Base-by-base conservation (phyloP, 2,329 filamentous ascomycete species). In the Beauveria pseudobassiana region DNA sequence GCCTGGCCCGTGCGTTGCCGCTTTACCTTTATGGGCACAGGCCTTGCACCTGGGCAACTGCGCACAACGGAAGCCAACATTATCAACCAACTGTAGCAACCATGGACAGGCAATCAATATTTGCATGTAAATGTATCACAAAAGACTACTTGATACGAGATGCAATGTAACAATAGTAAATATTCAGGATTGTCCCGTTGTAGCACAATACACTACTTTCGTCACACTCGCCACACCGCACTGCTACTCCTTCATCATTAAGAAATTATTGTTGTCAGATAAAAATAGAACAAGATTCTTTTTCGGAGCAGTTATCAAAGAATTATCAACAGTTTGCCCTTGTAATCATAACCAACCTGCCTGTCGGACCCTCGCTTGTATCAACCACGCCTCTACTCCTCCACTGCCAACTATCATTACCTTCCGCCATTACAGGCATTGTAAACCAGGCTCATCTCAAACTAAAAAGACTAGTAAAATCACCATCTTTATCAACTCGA, bases 1-100 rank as follows among this genome's bases (percentile, higher is more conserved):
- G n/a, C 40, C 20, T 60, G 58, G 58, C 20, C 58, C 50, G 58
- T 60, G 58, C 58, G 58, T 48, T 38, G 48, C 57, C 49, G n/a
- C 57, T 24, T 59, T 43, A 20, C 57, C 57, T 18, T 46, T 55
- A 28, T 20, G 42, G 43, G 20, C 5, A 14, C 45, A 9, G 22
- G 22, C 46, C 18, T 58, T 58, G 55, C 45, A 58, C 55, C 9
- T 50, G 2, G n/a, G 26, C 6, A 24, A 16, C 8, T 49, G 43
- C 43, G 30, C 12, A 53, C 53, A 46, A 49, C 28, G 43, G 54
- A 20, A 24, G 55, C 45, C 50, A 46, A 34, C 55, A 42, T 34
- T 18, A 48, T 22, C 6, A 14, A 50, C 30, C 50, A 28, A 46
- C 46, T 50, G 45, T 34, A 48, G 45, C 10, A 14, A 50, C 22